Evolutionary conservation across 148 eudicot genomes (phyloP).

Genomic region (Cornus controversa): DNA sequence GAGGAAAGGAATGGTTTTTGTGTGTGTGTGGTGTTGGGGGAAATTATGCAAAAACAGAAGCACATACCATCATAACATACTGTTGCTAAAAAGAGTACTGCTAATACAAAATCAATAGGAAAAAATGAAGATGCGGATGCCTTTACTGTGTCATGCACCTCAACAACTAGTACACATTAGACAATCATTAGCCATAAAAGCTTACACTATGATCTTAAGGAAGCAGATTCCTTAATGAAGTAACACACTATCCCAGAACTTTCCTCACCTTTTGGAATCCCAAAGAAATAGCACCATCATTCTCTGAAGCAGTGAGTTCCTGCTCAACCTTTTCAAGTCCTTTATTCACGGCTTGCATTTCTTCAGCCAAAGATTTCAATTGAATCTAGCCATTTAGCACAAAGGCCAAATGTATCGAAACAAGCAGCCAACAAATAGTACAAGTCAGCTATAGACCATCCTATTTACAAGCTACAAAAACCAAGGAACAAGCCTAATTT

Average conservation of each 20-base stretch:
- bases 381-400: conserved; percentile 56
- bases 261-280: conserved; percentile 81
- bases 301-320: conserved; percentile 91
- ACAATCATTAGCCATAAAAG: no score
- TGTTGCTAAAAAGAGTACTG: no score
- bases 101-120: no score
- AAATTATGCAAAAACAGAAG: no score
- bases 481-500: not conserved
- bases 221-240: not conserved
- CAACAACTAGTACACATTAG: no score
- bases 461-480: not conserved
- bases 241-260: not conserved
- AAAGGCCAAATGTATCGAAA: conserved; percentile 17
- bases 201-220: not conserved
- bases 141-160: no score
- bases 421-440: not conserved
- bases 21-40: no score
- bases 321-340: conserved; percentile 99
- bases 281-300: conserved; percentile 80
- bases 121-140: no score
- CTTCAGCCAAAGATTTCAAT: conserved; percentile 94
- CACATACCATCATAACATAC: no score
- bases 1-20: no score
- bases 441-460: not conserved
- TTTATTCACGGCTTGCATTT: conserved; percentile 99